Evolutionary conservation across 306 rosid genomes (phyloP), one percentile per base, ranked within the genome.

Genomic region (Lathyrus tuberosus): DNA sequence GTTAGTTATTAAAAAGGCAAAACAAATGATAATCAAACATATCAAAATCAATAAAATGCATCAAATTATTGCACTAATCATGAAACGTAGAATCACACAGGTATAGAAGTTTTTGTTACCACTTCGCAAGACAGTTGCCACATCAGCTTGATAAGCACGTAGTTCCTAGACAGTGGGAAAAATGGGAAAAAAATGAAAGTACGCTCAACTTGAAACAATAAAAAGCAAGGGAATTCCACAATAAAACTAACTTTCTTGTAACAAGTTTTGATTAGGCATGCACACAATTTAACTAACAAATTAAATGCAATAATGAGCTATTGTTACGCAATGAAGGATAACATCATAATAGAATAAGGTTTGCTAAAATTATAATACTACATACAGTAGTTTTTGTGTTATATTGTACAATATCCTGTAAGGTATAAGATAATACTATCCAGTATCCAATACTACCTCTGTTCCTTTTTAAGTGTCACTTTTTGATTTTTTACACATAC

Each of bases 111-210:
- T 48, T 42, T 18, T 16, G 60, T 77, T 86, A 93, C 98, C 98
- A 81, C 88, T 94, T 79, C 98, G 86, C 81, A 94, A 76, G 24
- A 87, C 95, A 80, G 95, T 94, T 42, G 98, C 98, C 49, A 84
- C 81, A 67, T 90, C 98, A 76, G 98, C 98, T 86, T 94, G 98
- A 83, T 94, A 94, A 74, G 98, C 98, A 10, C 98, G 98, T 60
- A 94, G 87, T 84, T 94, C 98, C 98, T 93, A 51, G 53, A 73
- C 30, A 63, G 66, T 78, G 83, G 59, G 18, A 35, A 72, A 65
- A 62, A 15, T 64, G 11, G 61, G n/a, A 10, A 67, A 51, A 16
- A 18, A 49, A 64, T 62, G 56, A 78, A 69, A 73, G 61, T 64
- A 38, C 76, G 75, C 48, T 16, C 76, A 72, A 72, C 71, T 75